These are phyloP conservation scores for Penicilliopsis zonata DNA, from an alignment of 495 filamentous ascomycete genomes.

Conservation along the genomic window DNA sequence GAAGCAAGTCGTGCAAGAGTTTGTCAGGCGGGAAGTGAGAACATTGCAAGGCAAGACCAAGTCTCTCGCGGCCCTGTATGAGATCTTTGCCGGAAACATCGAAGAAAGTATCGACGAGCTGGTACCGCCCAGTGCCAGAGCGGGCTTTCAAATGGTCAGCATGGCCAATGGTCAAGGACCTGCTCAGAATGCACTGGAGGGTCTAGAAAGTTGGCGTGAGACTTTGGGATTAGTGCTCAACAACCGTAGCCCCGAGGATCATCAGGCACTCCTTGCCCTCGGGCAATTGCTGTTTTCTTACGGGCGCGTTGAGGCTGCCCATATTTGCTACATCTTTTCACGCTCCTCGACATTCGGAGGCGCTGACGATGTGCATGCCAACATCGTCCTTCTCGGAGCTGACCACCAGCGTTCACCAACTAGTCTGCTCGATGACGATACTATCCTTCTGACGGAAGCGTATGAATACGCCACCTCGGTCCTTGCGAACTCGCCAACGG, in stretches of 20 bases:
- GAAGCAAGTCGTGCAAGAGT: slow-evolving; percentile 89
- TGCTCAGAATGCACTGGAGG: slow-evolving; percentile 64
- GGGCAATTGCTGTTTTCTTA: slow-evolving; percentile 79
- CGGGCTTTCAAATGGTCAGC: slow-evolving; percentile 81
- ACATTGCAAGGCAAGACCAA: slow-evolving; percentile 62
- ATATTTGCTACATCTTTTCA: slow-evolving; percentile 69
- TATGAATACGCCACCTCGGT: slow-evolving; percentile 78
- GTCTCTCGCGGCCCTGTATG: slow-evolving; percentile 80
- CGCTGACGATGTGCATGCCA: slow-evolving; percentile 66
- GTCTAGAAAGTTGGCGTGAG: slow-evolving; percentile 88
- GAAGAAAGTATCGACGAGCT: slow-evolving; percentile 94
- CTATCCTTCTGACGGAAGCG: slow-evolving; percentile 78
- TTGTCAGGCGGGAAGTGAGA: slow-evolving; percentile 85
- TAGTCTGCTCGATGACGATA: slow-evolving; percentile 66
- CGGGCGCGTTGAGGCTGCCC: slow-evolving; percentile 79
- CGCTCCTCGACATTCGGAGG: slow-evolving; percentile 58
- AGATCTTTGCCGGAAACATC: slow-evolving; percentile 83
- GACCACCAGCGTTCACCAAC: slow-evolving; percentile 58
- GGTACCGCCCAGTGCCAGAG: slow-evolving; percentile 85
- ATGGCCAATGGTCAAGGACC: slow-evolving; percentile 46
- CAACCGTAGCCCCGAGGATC: slow-evolving; percentile 75
- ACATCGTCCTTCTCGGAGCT: slow-evolving; percentile 72
- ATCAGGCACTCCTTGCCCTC: slow-evolving; percentile 61
- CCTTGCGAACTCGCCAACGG: slow-evolving; percentile 40
- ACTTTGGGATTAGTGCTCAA: slow-evolving; percentile 74